Conservation (phyloP, 331 rosid species). For the Malus hybrid region DNA sequence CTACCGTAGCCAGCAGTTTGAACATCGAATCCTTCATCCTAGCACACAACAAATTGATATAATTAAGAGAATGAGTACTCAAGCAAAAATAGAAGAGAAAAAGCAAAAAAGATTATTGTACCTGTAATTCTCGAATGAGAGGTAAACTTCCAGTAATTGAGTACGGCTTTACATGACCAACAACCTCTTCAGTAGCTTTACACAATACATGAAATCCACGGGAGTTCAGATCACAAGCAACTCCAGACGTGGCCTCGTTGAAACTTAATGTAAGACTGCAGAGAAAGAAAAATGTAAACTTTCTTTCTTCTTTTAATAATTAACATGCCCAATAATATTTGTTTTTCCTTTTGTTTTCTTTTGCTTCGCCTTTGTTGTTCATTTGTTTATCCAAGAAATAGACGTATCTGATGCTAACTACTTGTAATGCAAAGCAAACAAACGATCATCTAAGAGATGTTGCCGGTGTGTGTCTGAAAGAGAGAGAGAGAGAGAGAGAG, state of each 20-base stretch:
- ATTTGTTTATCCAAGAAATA: not conserved
- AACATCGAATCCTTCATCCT: constrained; percentile 96
- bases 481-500: not conserved
- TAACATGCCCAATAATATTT: not conserved
- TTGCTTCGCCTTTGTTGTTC: not conserved
- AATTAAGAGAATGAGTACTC: not conserved
- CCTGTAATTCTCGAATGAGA: constrained; percentile 84
- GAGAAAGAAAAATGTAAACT: constrained; percentile 1
- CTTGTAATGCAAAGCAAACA: not conserved
- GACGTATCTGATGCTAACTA: not conserved
- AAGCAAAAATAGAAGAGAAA: not conserved
- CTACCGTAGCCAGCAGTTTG: constrained; percentile 89
- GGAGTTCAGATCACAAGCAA: constrained; percentile 87
- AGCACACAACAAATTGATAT: not conserved
- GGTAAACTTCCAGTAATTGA: constrained; percentile 92
- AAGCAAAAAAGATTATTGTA: constrained; percentile 13
- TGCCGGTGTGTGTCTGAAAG: too few species aligned
- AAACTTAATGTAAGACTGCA: constrained; percentile 63
- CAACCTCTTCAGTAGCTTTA: constrained; percentile 87
- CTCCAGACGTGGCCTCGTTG: constrained; percentile 63
- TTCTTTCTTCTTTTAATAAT: not conserved
- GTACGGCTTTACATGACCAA: constrained; percentile 88
- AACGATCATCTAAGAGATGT: not conserved
- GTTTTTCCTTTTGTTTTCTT: not conserved
- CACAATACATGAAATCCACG: constrained; percentile 73